phyloP scores from a whole-genome alignment of 768 basidiomycete species.

The Calocybe indica region DNA sequence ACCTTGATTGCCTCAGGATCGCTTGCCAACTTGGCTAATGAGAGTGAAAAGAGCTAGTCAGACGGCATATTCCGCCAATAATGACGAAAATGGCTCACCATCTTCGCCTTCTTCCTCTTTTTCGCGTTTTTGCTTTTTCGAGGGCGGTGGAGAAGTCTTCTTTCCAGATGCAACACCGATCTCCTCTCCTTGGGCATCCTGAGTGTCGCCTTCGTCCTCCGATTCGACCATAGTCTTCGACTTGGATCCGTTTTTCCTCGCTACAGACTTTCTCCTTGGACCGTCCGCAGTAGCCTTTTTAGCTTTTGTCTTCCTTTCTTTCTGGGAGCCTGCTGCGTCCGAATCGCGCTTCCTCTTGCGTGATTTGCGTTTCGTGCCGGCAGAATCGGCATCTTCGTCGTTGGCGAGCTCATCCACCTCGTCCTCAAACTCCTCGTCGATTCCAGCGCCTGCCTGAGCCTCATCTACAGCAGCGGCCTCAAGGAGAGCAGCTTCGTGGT shows the following conservation, averaged over 20 bases:
- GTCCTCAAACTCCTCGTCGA: constrained; percentile 46
- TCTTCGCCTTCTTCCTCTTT: constrained; percentile 64
- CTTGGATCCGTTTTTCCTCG: constrained; percentile 53
- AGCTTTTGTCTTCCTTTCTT: constrained; percentile 25
- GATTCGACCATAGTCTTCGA: constrained; percentile 56
- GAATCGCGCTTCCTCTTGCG: constrained; percentile 59
- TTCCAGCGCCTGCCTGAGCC: constrained; percentile 13
- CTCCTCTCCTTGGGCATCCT: constrained; percentile 38
- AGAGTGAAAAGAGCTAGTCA: not conserved
- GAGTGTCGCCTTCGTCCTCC: constrained; percentile 57
- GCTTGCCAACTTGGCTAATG: constrained; percentile 24
- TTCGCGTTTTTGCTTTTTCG: constrained; percentile 56
- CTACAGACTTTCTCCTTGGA: constrained; percentile 26
- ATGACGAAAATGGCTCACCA: constrained; percentile 31
- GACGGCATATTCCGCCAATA: constrained; percentile 3
- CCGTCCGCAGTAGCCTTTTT: constrained; percentile 38
- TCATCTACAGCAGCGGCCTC: constrained; percentile 6
- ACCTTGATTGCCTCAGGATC: constrained; percentile 67
- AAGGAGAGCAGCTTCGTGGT: constrained; percentile 17
- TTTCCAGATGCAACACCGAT: constrained; percentile 41
- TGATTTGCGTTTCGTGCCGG: constrained; percentile 28
- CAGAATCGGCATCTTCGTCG: constrained; percentile 47
- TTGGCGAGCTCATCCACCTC: constrained; percentile 59
- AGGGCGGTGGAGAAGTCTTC: constrained; percentile 53
- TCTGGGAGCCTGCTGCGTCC: constrained; percentile 30